Conservation (phyloP, 768 basidiomycete species). For the Amanita molliuscula region DNA sequence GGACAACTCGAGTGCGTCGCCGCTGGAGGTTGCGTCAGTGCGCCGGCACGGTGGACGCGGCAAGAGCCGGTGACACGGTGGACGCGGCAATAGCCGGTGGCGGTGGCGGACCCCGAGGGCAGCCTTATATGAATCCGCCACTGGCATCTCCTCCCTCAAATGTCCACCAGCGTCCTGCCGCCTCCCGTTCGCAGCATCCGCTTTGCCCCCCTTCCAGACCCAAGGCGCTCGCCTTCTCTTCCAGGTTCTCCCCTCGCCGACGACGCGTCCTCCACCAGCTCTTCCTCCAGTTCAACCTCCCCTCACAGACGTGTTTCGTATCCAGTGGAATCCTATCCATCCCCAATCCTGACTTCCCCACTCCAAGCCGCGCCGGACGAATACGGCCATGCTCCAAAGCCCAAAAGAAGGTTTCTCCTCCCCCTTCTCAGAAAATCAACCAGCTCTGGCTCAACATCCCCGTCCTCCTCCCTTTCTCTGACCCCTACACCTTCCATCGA, state of each 20-base stretch:
- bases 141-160: not conserved
- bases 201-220: constrained; percentile 82
- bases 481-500: constrained; percentile 30
- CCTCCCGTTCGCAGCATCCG: constrained; percentile 37
- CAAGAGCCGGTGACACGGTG: not conserved
- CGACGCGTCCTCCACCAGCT: constrained; percentile 12
- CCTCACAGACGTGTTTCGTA: constrained; percentile 14
- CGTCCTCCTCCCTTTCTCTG: constrained; percentile 21
- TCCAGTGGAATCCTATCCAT: constrained; percentile 9
- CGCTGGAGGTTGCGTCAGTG: not conserved
- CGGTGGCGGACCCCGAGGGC: not conserved
- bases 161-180: not conserved
- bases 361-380: not conserved
- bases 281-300: constrained; percentile 13
- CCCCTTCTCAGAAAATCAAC: constrained; percentile 13
- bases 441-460: constrained; percentile 18
- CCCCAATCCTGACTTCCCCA: constrained; percentile 8
- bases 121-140: not conserved
- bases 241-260: constrained; percentile 12
- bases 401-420: constrained; percentile 15
- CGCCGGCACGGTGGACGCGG: not conserved
- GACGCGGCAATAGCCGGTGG: not conserved
- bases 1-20: too few relatives aligned
- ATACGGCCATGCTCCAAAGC: constrained; percentile 9
- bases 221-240: constrained; percentile 30